Conservation (phyloP, 2,329 filamentous ascomycete genomes). For the Hypoxylon sp. region DNA sequence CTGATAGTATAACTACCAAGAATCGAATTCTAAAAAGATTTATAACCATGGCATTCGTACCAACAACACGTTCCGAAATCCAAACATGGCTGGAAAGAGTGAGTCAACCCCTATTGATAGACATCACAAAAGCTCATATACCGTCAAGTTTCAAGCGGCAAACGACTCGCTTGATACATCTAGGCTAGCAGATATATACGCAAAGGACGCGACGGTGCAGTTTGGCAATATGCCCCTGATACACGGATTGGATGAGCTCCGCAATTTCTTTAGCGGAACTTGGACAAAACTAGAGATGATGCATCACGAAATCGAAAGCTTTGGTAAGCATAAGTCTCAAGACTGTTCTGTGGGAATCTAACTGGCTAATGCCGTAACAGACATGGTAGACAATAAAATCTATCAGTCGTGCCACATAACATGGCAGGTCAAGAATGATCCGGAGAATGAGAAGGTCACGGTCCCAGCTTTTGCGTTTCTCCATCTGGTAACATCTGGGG, state of each 20-base stretch:
- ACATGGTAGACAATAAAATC: slow-evolving; percentile 46
- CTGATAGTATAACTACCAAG: background rate
- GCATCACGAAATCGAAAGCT: slow-evolving; percentile 44
- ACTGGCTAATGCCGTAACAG: slow-evolving; percentile 21
- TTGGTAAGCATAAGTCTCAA: slow-evolving; percentile 32
- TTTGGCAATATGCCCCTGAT: slow-evolving; percentile 46
- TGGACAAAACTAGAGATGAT: slow-evolving; percentile 44
- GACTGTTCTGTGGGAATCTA: background rate
- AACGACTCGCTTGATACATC: slow-evolving; percentile 44
- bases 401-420: slow-evolving; percentile 47
- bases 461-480: slow-evolving; percentile 44
- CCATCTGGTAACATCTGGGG: slow-evolving; percentile 37
- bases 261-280: slow-evolving; percentile 29
- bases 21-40: background rate
- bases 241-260: slow-evolving; percentile 39
- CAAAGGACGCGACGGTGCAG: slow-evolving; percentile 41
- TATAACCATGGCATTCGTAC: slow-evolving; percentile 46
- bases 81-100: slow-evolving; percentile 43
- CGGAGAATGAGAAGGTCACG: slow-evolving; percentile 42
- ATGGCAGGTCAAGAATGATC: slow-evolving; percentile 47
- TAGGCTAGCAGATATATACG: slow-evolving; percentile 38
- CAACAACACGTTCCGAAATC: slow-evolving; percentile 40
- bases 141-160: slow-evolving; percentile 37
- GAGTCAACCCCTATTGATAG: slow-evolving; percentile 1
- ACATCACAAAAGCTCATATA: slow-evolving; percentile 10